Evolutionary conservation across 2,329 filamentous ascomycete genomes (phyloP).

Genomic region (Clathrospora elynae): DNA sequence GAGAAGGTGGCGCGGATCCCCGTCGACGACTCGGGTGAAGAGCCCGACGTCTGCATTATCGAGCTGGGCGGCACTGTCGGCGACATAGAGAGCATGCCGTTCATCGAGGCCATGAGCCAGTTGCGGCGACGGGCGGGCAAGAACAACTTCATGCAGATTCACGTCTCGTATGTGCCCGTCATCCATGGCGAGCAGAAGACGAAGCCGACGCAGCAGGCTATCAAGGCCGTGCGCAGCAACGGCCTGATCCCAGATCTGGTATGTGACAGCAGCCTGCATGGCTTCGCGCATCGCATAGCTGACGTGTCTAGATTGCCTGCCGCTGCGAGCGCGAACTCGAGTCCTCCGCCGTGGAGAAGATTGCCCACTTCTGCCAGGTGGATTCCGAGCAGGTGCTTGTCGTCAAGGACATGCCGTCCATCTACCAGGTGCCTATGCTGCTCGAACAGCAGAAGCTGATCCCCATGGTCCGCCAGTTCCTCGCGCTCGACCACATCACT

Average conservation of each 20-base stretch:
- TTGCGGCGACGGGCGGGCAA: constrained; percentile 73
- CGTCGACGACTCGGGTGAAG: constrained; percentile 79
- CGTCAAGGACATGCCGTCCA: constrained; percentile 85
- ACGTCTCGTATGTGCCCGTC: constrained; percentile 86
- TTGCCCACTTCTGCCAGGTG: constrained; percentile 87
- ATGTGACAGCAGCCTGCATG: constrained; percentile 35
- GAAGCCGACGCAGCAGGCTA: constrained; percentile 92
- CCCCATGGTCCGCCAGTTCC: constrained; percentile 65
- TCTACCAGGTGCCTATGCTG: constrained; percentile 94
- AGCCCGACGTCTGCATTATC: constrained; percentile 91
- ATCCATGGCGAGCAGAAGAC: constrained; percentile 85
- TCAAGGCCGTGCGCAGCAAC: constrained; percentile 80
- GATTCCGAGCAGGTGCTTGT: constrained; percentile 82
- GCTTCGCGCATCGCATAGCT: constrained; percentile 3
- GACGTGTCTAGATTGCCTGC: constrained; percentile 74
- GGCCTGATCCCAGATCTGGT: constrained; percentile 68
- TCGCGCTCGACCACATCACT: constrained; percentile 66
- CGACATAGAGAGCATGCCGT: constrained; percentile 86
- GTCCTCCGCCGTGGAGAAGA: constrained; percentile 77
- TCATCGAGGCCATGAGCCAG: constrained; percentile 84
- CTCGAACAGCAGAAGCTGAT: constrained; percentile 81
- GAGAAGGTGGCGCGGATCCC: constrained; percentile 82
- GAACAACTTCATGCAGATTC: constrained; percentile 84
- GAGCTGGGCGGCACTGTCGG: constrained; percentile 72
- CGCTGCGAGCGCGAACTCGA: constrained; percentile 81